Conservation (phyloP, 2,329 filamentous ascomycete genomes). For the Monilinia laxa region DNA sequence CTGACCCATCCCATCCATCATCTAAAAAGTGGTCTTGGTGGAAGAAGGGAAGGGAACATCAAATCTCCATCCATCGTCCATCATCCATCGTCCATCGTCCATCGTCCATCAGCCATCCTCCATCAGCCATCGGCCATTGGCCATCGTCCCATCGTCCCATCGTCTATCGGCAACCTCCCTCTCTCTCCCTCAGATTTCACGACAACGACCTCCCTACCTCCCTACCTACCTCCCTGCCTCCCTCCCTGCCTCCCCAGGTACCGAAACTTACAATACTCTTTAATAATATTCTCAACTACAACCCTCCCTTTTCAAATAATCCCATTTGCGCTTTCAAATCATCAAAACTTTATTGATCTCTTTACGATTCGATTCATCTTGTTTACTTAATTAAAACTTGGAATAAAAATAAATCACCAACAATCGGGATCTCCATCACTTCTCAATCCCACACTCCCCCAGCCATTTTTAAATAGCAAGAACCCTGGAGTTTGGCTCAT, state of each 20-base stretch:
- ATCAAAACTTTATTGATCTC: background rate
- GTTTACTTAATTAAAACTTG: background rate
- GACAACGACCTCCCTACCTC: background rate
- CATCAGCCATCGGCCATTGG: too few relatives aligned
- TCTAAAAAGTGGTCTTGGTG: too few relatives aligned
- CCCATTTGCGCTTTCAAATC: background rate
- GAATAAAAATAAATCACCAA: conserved; percentile 11
- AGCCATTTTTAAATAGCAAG: conserved; percentile 24
- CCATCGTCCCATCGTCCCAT: too few relatives aligned
- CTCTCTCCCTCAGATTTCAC: background rate
- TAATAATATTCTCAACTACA: background rate
- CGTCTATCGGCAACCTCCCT: background rate
- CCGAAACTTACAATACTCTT: background rate
- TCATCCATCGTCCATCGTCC: too few relatives aligned
- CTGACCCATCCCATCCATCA: too few relatives aligned
- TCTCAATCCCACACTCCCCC: background rate
- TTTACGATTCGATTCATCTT: conserved; percentile 5
- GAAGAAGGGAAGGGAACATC: background rate
- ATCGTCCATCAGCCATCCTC: too few relatives aligned
- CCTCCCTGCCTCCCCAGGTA: too few relatives aligned
- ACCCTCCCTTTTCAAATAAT: background rate
- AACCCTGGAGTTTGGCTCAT: conserved; percentile 20
- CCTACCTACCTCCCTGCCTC: background rate
- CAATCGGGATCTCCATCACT: background rate
- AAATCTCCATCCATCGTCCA: background rate